phyloP scores from a whole-genome alignment of 768 basidiomycete genomes.

The Amanita muscaria region DNA sequence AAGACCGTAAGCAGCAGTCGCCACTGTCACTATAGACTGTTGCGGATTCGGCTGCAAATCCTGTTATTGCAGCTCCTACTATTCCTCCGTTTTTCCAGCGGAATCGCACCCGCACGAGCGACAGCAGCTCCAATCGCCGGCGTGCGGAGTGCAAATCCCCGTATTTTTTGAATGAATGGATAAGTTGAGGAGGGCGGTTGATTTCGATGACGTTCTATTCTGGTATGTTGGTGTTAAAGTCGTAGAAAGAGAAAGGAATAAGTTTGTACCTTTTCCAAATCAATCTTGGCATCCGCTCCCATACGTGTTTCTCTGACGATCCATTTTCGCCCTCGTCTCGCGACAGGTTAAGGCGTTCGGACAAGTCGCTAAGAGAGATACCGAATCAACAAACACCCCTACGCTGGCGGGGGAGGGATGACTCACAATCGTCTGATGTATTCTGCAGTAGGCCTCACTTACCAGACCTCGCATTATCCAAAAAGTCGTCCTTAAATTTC shows the following conservation, averaged over 20 bases:
- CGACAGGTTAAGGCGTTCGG: conserved; percentile 88
- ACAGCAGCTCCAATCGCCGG: too few species aligned
- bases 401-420: neutral
- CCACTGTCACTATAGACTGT: neutral
- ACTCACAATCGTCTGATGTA: conserved; percentile 84
- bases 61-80: conserved; percentile 26
- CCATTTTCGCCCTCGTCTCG: conserved; percentile 96
- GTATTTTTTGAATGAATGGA: too few species aligned
- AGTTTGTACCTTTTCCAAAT: conserved; percentile 75
- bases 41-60: neutral
- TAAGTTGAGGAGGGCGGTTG: too few species aligned
- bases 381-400: too few species aligned
- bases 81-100: too few species aligned
- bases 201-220: too few species aligned
- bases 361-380: conserved; percentile 58
- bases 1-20: too few species aligned
- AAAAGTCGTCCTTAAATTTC: conserved; percentile 91
- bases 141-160: too few species aligned
- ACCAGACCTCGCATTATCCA: conserved; percentile 94
- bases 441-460: too few species aligned
- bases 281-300: conserved; percentile 96
- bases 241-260: neutral
- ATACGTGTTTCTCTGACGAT: conserved; percentile 96
- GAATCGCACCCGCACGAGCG: too few species aligned
- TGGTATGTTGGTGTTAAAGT: neutral